Conservation (phyloP, 176 grass and related monocot species). For the Triticum dicoccoides region DNA sequence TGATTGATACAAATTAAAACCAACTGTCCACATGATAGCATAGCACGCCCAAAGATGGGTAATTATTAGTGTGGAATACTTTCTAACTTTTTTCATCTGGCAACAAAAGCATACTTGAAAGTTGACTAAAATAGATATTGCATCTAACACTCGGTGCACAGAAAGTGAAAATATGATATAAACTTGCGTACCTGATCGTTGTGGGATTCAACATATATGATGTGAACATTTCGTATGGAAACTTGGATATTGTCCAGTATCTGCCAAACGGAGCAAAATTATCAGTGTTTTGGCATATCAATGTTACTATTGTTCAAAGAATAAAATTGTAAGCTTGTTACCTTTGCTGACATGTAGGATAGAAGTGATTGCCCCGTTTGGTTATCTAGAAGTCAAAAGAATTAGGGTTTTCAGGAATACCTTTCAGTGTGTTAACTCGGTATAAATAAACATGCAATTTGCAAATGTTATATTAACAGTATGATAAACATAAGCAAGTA, state of each 20-base stretch:
- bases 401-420: conserved; percentile 13
- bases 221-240: conserved; percentile 85
- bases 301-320: conserved; percentile 22
- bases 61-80: background rate
- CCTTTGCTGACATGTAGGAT: conserved; percentile 97
- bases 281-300: conserved; percentile 17
- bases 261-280: conserved; percentile 42
- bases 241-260: conserved; percentile 97
- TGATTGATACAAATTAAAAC: conserved; percentile 13
- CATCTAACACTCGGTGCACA: background rate
- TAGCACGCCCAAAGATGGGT: conserved; percentile 1
- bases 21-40: background rate
- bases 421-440: background rate
- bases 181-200: conserved; percentile 58
- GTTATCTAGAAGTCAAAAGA: conserved; percentile 72
- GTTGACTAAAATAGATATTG: conserved; percentile 21
- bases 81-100: conserved; percentile 19
- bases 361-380: conserved; percentile 93
- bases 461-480: background rate
- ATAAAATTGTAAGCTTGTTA: conserved; percentile 40
- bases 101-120: conserved; percentile 21
- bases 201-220: conserved; percentile 68
- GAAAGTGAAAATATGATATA: conserved; percentile 6
- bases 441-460: conserved; percentile 7
- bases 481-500: conserved; percentile 12